Evolutionary conservation across 768 basidiomycete genomes (phyloP), one percentile per base, ranked within the genome.

Genomic region (Boletus rubroflammeus): DNA sequence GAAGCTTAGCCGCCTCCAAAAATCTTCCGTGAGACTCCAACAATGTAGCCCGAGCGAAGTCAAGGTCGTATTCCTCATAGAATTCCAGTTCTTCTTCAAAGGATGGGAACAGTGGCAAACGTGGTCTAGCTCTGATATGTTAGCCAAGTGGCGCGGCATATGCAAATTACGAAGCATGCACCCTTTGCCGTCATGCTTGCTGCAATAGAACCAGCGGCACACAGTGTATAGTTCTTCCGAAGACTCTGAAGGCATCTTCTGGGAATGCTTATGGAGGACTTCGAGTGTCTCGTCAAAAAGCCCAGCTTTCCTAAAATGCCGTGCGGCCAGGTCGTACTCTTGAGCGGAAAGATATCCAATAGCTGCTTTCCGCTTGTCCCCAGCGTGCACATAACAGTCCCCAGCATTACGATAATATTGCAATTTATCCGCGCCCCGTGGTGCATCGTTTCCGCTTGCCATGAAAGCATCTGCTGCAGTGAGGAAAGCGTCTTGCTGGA

Each of bases 21-120:
- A n/a, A 73, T 55, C 73, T 72, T 14, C 74, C 76, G 11, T 76
- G 70, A 5, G 68, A 66, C 28, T 73, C 71, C 13, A 84, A 69
- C 8, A 86, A 58, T 0, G 67, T 64, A 0, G 78, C 78, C 7
- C 73, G 80, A 7, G 80, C 76, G 13, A 73, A 54, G 57, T 82
- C 79, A 6, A 88, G 23, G 23, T 25, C 23, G 23, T 25, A 25
- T 2, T 25, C 23, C 23, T 25, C 23, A 4, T 4, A 25, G 67
- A 82, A 88, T 35, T 78, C 76, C n/a, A 84, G 57, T 19, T 74
- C 73, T 21, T 84, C 81, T 21, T 86, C 79, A 0, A 74, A 67
- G 0, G 76, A 71, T 0, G 70, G 55, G 54, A 88, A 88, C 3
- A 88, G 63, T 7, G 51, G 69, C 50, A 23, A 76, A 76, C 64